A percentile compares a stretch with the other conserved stretches of the same genome.
Conservation (phyloP, 371 early-diverging fungal genomes). For the Rhizopus stolonifer region DNA sequence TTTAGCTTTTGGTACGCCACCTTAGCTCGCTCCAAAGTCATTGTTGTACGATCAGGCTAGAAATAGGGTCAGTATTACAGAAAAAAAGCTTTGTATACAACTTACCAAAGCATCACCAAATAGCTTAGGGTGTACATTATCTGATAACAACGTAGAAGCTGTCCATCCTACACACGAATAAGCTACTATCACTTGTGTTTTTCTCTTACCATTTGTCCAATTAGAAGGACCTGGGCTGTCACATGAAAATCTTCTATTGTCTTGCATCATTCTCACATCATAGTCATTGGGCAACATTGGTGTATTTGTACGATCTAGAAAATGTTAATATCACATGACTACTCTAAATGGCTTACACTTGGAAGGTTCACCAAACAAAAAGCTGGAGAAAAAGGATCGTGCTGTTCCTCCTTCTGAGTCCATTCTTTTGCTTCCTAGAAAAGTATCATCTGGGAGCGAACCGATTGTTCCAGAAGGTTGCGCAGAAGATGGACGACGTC, state of each 20-base stretch:
- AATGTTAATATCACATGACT: too few relatives aligned
- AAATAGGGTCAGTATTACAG: neutral
- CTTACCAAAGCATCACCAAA: constrained; percentile 49
- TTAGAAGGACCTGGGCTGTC: constrained; percentile 3
- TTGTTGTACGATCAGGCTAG: constrained; percentile 26
- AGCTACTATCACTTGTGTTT: neutral
- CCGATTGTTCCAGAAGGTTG: neutral
- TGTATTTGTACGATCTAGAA: neutral
- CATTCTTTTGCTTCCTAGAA: neutral
- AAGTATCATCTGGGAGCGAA: constrained; percentile 1
- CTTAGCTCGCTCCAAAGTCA: constrained; percentile 26
- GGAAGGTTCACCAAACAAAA: constrained; percentile 42
- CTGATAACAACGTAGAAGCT: constrained; percentile 33
- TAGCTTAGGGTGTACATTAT: constrained; percentile 38
- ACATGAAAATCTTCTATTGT: constrained; percentile 17
- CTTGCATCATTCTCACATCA: constrained; percentile 8
- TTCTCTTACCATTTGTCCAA: constrained; percentile 27
- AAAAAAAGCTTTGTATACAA: neutral
- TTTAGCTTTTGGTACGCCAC: constrained; percentile 30
- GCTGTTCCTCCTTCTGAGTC: constrained; percentile 5
- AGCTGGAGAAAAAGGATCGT: constrained; percentile 43
- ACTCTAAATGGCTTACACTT: neutral
- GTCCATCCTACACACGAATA: constrained; percentile 25
- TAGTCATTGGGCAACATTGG: constrained; percentile 11
- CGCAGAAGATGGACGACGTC: constrained; percentile 15